Conservation (phyloP, 2,329 filamentous ascomycete genomes). For the Aspergillus floridensis region DNA sequence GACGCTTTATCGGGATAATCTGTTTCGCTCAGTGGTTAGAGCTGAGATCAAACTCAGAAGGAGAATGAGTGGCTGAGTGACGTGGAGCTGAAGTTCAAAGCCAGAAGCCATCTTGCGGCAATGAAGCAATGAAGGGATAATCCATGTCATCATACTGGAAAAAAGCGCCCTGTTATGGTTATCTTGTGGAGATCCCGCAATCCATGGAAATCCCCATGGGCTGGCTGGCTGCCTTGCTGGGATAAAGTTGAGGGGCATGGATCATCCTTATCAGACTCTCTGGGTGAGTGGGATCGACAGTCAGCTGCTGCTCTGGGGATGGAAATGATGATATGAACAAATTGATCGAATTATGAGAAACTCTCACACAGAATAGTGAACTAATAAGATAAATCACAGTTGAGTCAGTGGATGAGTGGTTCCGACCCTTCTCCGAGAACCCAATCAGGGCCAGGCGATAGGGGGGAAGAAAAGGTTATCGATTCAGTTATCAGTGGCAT, state of each 20-base stretch:
- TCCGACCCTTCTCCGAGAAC: neutral
- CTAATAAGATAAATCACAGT: neutral
- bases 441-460: conserved; percentile 11
- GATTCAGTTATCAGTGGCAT: too few species aligned
- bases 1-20: too few species aligned
- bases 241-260: neutral
- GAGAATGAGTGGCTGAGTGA: too few species aligned
- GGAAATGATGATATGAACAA: too few species aligned
- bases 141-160: neutral
- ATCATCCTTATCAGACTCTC: neutral
- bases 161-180: neutral
- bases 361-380: too few species aligned
- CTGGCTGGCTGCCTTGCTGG: neutral
- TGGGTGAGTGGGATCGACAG: neutral
- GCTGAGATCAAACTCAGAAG: too few species aligned
- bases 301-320: neutral
- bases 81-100: too few species aligned
- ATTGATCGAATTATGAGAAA: too few species aligned
- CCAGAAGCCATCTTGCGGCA: too few species aligned
- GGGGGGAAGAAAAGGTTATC: conserved; percentile 1
- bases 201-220: neutral
- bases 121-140: neutral
- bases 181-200: neutral
- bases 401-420: neutral
- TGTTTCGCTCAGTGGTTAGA: too few species aligned